These are phyloP conservation scores for Monosporascus ibericus DNA, from an alignment of 2,329 filamentous ascomycete genomes.

Conservation along the genomic window DNA sequence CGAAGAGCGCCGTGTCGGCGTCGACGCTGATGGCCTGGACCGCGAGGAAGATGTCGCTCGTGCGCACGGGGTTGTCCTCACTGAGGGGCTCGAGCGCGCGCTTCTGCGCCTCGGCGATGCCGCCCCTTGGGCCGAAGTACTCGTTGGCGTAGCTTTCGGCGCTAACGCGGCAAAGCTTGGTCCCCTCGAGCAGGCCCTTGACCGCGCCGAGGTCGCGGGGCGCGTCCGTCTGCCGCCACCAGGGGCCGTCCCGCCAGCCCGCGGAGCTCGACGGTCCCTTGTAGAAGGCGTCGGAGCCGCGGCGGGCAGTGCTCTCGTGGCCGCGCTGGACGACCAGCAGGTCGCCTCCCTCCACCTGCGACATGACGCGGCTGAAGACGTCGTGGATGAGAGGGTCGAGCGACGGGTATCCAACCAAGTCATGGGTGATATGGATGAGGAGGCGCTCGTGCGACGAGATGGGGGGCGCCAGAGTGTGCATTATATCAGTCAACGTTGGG, in stretches of 20 bases:
- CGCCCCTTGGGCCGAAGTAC: constrained; percentile 73
- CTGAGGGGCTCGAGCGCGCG: constrained; percentile 73
- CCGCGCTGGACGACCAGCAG: constrained; percentile 91
- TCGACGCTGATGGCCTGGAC: constrained; percentile 77
- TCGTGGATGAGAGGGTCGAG: constrained; percentile 88
- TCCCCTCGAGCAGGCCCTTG: constrained; percentile 76
- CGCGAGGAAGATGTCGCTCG: constrained; percentile 91
- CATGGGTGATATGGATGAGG: constrained; percentile 95
- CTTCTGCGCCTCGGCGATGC: constrained; percentile 72
- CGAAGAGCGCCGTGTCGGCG: constrained; percentile 61
- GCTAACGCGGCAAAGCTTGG: constrained; percentile 82
- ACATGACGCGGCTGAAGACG: constrained; percentile 93
- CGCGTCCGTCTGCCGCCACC: constrained; percentile 74
- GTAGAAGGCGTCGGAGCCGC: constrained; percentile 51
- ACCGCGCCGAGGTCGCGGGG: constrained; percentile 75
- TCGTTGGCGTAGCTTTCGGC: constrained; percentile 84
- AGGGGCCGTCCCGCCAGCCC: constrained; percentile 90
- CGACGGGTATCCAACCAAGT: constrained; percentile 88
- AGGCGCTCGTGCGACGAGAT: constrained; percentile 96
- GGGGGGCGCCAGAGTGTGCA: constrained; percentile 91
- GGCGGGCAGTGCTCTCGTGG: constrained; percentile 70
- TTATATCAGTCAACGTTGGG: constrained; percentile 89
- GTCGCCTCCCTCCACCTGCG: constrained; percentile 97
- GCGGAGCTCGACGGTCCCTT: constrained; percentile 34
- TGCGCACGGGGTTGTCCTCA: constrained; percentile 83